Evolutionary conservation across 176 grass and related monocot genomes (phyloP).

Genomic region (Areca catechu): DNA sequence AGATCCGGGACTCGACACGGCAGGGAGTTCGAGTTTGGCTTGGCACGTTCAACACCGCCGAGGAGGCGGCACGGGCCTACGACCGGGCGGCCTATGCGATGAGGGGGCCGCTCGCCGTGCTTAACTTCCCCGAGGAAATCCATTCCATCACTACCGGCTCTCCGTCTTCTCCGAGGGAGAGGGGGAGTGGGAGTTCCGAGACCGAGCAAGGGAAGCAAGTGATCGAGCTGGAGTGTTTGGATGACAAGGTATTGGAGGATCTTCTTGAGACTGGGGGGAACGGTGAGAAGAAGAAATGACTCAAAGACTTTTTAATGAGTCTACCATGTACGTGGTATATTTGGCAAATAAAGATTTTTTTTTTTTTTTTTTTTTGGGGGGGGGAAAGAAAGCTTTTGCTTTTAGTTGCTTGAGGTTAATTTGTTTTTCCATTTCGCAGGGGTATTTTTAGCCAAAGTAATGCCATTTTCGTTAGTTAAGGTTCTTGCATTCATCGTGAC

Average conservation of each 20-base stretch:
- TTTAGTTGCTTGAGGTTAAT: no score
- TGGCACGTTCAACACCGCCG: neutral
- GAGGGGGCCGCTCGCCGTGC: neutral
- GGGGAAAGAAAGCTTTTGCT: no score
- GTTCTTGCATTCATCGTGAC: no score
- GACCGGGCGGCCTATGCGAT: neutral
- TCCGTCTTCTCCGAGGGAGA: neutral
- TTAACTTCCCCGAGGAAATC: neutral
- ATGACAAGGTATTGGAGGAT: neutral
- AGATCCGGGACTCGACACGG: neutral
- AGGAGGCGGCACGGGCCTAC: neutral
- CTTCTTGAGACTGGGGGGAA: neutral
- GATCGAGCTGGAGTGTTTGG: slow-evolving; percentile 3
- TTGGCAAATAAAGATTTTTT: no score
- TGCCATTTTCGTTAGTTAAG: no score
- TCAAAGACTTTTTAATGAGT: no score
- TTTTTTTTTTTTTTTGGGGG: no score
- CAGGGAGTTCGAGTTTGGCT: neutral
- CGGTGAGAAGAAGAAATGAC: neutral
- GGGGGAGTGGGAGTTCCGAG: neutral
- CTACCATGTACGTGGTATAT: no score
- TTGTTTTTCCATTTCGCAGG: no score
- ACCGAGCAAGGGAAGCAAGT: neutral
- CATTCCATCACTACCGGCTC: neutral
- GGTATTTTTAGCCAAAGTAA: no score